Percentiles rank a stretch among this genome's conserved stretches.
phyloP scores from a whole-genome alignment of 192 early-diverging fungal genomes.

The Allomyces macrogynus region DNA sequence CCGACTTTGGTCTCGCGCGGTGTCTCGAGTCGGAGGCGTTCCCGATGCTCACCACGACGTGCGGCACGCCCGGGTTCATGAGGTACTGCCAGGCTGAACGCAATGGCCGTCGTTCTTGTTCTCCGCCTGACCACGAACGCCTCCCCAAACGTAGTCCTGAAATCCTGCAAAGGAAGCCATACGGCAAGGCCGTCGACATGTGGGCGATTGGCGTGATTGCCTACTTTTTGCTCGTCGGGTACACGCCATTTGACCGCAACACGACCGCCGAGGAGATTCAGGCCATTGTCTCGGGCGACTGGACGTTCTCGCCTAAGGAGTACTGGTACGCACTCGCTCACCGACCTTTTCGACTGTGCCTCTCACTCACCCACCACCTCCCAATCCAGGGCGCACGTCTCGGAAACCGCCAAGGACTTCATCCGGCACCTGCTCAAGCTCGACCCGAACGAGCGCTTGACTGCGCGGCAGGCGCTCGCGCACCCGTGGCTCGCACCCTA shows the following conservation, averaged over 20 bases:
- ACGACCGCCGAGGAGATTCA: conserved; percentile 25
- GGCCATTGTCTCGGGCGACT: conserved; percentile 36
- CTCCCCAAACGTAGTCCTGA: conserved; percentile 21
- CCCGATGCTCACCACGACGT: conserved; percentile 37
- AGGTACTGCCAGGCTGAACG: conserved; percentile 6
- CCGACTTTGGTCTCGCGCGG: conserved; percentile 59
- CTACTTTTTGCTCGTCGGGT: conserved; percentile 51
- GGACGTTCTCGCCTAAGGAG: conserved; percentile 33
- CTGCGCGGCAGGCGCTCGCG: conserved; percentile 44
- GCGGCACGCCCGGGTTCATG: conserved; percentile 70
- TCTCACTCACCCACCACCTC: too few relatives aligned
- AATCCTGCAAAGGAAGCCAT: conserved; percentile 56
- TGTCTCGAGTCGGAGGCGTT: conserved; percentile 38
- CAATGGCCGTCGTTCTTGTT: too few relatives aligned
- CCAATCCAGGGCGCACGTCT: conserved; percentile 62
- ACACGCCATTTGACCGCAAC: conserved; percentile 52
- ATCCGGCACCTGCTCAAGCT: conserved; percentile 41
- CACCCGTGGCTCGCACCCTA: conserved; percentile 49
- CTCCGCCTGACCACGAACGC: too few relatives aligned
- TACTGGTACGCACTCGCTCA: conserved; percentile 23
- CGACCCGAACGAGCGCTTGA: conserved; percentile 43
- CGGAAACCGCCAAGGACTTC: conserved; percentile 51
- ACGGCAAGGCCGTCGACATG: conserved; percentile 81
- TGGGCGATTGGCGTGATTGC: conserved; percentile 69
- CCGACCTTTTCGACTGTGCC: too few relatives aligned